Base-by-base conservation (phyloP, 2,329 filamentous ascomycete genomes). In the Gnomoniopsis smithogilvyi region DNA sequence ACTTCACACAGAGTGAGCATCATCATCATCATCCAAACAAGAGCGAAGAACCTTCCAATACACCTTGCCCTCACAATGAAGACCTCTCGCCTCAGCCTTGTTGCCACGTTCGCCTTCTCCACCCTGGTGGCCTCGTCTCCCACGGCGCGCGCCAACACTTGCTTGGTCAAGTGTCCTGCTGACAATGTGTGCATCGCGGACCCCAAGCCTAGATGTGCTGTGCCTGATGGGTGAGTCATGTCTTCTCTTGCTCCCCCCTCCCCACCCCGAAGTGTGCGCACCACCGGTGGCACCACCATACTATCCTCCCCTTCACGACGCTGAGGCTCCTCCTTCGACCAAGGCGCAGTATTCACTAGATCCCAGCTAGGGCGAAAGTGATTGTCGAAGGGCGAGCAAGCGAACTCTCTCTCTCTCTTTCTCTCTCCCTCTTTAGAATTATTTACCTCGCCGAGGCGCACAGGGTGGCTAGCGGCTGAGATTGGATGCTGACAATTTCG, bases 161-260 rank as follows among this genome's bases (percentile, higher is more conserved):
- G 53, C 46, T 22, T 2, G 33, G 52, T 49, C 3, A 36, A 38
- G 15, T 56, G 53, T 22, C 38, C 51, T 19, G 54, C 57, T 14
- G 19, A 22, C 38, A n/a, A 48, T 14, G 43, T 62, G 14, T 62
- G 57, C 47, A 30, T 62, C 38, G 6, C 33, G 12, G 58, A 60
- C 41, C 58, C 58, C 2, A 34, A 17, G 24, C 48, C 58, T 17
- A 47, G 58, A 6, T 60, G 58, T 30, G 48, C 10, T 22, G 43
- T 54, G 1, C 19, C 53, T n/a, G 22, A 51, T 3, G 52, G 58
- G 58, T 60, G 34, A 48, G 48, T 48, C 3, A 3, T 15, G 10
- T 22, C 46, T n/a, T n/a, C 41, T 21, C 41, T 45, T n/a, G 11
- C 24, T 24, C 14, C 14, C 11, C 3, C n/a, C n/a, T n/a, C n/a